Evolutionary conservation across 2,329 filamentous ascomycete species (phyloP).

Genomic region (Aspergillus novofumigatus): DNA sequence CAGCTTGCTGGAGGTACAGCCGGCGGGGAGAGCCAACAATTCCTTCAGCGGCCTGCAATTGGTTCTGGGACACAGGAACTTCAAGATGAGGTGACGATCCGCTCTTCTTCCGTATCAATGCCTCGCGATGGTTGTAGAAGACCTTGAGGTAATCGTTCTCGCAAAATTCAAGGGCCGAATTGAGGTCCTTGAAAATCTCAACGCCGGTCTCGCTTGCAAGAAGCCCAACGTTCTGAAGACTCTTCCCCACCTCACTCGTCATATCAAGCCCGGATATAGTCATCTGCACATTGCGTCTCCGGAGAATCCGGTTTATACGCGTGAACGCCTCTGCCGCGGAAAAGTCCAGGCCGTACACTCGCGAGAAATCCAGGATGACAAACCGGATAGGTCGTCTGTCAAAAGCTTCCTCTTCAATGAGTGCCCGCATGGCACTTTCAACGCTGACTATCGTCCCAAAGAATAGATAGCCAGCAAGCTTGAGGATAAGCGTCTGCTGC

Average conservation of each 20-base stretch:
- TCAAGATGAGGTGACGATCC: slow-evolving; percentile 18
- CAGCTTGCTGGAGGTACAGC: slow-evolving; percentile 72
- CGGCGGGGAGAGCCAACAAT: slow-evolving; percentile 73
- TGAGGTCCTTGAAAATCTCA: slow-evolving; percentile 79
- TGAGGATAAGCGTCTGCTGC: slow-evolving; percentile 83
- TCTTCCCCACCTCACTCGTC: slow-evolving; percentile 69
- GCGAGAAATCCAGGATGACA: slow-evolving; percentile 79
- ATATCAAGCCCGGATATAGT: slow-evolving; percentile 79
- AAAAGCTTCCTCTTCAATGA: slow-evolving; percentile 82
- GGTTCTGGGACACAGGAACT: slow-evolving; percentile 27
- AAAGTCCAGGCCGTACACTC: slow-evolving; percentile 91
- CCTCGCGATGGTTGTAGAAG: slow-evolving; percentile 66
- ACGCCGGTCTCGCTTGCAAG: slow-evolving; percentile 70
- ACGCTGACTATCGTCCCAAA: slow-evolving; percentile 97
- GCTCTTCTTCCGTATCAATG: slow-evolving; percentile 20
- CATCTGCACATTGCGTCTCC: slow-evolving; percentile 71
- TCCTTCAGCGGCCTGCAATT: slow-evolving; percentile 43
- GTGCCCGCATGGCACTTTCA: slow-evolving; percentile 75
- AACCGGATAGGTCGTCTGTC: slow-evolving; percentile 76
- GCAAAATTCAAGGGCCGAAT: slow-evolving; percentile 87
- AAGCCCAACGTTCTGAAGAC: slow-evolving; percentile 78
- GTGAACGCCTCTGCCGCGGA: slow-evolving; percentile 94
- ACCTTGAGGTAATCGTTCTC: slow-evolving; percentile 89
- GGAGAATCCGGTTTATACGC: slow-evolving; percentile 79
- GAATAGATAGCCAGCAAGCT: slow-evolving; percentile 92